These are phyloP conservation scores for Boletus edulis DNA, from an alignment of 768 basidiomycete species.

Conservation along the genomic window DNA sequence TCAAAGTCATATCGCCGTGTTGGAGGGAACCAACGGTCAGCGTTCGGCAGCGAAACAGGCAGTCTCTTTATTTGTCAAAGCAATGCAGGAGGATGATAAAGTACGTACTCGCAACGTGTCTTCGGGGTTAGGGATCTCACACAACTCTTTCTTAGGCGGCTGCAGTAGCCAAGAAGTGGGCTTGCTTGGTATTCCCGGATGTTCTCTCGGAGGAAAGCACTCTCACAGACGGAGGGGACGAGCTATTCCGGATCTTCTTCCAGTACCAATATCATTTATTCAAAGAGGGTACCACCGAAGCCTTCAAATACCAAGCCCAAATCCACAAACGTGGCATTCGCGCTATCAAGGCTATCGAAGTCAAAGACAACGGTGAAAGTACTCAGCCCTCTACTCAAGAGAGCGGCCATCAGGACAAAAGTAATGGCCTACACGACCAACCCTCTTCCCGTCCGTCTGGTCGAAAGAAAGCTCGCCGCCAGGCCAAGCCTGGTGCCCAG, in stretches of 20 bases:
- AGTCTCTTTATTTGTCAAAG: constrained; percentile 7
- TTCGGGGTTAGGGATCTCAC: background rate
- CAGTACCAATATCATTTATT: constrained; percentile 13
- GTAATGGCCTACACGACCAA: background rate
- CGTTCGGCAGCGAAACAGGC: background rate
- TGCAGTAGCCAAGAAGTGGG: constrained; percentile 15
- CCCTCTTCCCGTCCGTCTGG: background rate
- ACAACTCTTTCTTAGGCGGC: constrained; percentile 9
- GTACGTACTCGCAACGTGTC: constrained; percentile 12
- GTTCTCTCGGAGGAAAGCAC: background rate
- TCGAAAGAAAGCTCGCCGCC: background rate
- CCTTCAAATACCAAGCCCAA: background rate
- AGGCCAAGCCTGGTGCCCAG: background rate
- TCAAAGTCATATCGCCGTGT: background rate
- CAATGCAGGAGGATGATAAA: constrained; percentile 5
- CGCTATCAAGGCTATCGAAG: constrained; percentile 1
- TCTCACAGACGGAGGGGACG: constrained; percentile 6
- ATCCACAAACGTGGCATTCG: constrained; percentile 6
- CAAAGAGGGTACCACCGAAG: background rate
- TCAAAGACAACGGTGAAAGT: background rate
- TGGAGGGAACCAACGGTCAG: background rate
- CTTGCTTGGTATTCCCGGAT: constrained; percentile 4
- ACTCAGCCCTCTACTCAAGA: background rate
- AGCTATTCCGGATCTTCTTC: constrained; percentile 22
- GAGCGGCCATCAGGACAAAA: background rate